Evolutionary conservation across 2,329 filamentous ascomycete genomes (phyloP), one percentile per base, ranked within the genome.

Genomic region (Sordariomycetes sp.): DNA sequence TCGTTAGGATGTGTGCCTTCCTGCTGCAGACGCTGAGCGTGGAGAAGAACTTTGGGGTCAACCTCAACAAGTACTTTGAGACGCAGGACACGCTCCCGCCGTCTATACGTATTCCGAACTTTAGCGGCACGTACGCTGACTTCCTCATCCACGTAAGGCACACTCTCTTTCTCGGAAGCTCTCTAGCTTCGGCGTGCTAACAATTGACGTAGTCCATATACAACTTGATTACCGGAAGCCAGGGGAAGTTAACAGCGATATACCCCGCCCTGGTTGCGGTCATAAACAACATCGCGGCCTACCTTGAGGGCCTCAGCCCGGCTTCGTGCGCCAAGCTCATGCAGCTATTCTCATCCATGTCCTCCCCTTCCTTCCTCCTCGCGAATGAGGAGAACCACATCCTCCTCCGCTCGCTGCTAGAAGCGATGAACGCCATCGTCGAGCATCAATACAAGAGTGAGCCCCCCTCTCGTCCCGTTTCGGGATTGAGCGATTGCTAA

Each of bases 1-100:
- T 97, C 1, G 90, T 97, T 28, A 83, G 94, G 58, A 97, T 97
- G 91, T 97, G 94, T 71, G 87, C 95, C n/a, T 97, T 99, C 70
- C 80, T 97, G 51, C 75, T 99, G 48, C 94, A 99, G 72, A 97
- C 94, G 0, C 75, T 99, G 67, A 97, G 93, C 66, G 91, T 95
- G 2, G 94, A 97, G 72, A 82, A 87, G 59, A 91, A 88, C 62
- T 97, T 97, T 71, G 93, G 91, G 34, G 83, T 87, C 67, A 93
- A 90, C 65, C 78, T 99, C 55, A 97, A 97, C 72, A 92, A 90
- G 71, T 80, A 78, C 18, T 97, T 99, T 64, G 87, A 91, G 62
- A 88, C 86, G 1, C 93, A 97, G 69, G 91, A 97, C 58, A 92
- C 89, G 5, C 76, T 99, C 18, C 94, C 94, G 14, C 72, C 82